These are phyloP conservation scores for Filosporella fistucella DNA, from an alignment of 495 filamentous ascomycete species.

Conservation along the genomic window DNA sequence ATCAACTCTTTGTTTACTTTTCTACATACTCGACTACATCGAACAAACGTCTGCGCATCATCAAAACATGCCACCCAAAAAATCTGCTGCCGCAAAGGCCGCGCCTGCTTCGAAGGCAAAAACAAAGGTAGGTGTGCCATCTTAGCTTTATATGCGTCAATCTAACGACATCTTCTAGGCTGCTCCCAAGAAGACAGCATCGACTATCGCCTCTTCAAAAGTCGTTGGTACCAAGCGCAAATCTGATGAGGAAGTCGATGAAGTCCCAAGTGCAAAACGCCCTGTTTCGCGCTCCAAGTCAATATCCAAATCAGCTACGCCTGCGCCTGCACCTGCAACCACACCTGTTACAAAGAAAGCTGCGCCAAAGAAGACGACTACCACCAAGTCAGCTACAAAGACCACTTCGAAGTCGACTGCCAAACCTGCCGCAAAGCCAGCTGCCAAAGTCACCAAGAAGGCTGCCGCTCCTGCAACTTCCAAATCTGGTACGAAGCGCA, in stretches of 20 bases:
- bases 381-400: slow-evolving; percentile 13
- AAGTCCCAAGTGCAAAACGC: too few species aligned
- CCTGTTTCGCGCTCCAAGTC: too few species aligned
- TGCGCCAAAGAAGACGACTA: slow-evolving; percentile 14
- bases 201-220: slow-evolving; percentile 10
- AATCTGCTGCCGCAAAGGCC: slow-evolving; percentile 1
- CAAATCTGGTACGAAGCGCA: too few species aligned
- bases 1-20: not conserved
- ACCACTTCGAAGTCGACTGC: slow-evolving; percentile 4
- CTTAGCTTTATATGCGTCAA: not conserved
- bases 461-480: slow-evolving; percentile 3
- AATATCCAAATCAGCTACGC: too few species aligned
- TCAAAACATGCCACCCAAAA: slow-evolving; percentile 17
- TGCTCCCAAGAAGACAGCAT: slow-evolving; percentile 22
- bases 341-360: slow-evolving; percentile 6
- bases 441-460: slow-evolving; percentile 23
- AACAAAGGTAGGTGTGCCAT: too few species aligned
- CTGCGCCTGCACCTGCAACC: too few species aligned
- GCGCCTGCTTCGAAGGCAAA: not conserved
- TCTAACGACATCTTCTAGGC: slow-evolving; percentile 17
- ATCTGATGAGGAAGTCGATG: slow-evolving; percentile 3
- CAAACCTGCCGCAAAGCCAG: slow-evolving; percentile 16
- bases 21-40: not conserved
- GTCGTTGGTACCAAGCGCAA: slow-evolving; percentile 1
- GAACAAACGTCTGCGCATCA: not conserved